phyloP scores from a whole-genome alignment of 352 stramenopile genomes.

The Thalassiosira pacifica region DNA sequence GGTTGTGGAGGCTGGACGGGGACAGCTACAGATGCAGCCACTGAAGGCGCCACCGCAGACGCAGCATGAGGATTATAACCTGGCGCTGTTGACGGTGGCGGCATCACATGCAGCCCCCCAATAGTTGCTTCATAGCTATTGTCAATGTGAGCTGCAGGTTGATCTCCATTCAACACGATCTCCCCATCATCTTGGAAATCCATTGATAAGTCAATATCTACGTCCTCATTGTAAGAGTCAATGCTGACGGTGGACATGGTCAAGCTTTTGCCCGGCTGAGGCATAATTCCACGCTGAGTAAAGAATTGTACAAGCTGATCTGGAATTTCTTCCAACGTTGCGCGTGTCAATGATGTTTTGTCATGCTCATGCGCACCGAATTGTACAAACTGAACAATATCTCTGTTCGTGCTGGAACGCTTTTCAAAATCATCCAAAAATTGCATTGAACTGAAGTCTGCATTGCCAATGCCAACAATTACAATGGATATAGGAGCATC shows the following conservation, averaged over 20 bases:
- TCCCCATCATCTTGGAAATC: constrained; percentile 69
- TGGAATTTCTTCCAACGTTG: constrained; percentile 78
- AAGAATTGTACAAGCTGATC: constrained; percentile 77
- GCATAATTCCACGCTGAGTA: constrained; percentile 61
- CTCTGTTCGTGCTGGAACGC: constrained; percentile 56
- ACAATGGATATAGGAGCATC: constrained; percentile 86
- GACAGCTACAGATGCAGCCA: background rate
- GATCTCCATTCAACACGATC: constrained; percentile 64
- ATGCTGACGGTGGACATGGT: constrained; percentile 52
- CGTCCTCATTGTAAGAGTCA: constrained; percentile 64
- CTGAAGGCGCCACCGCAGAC: background rate
- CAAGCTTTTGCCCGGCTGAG: constrained; percentile 50
- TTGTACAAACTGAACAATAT: constrained; percentile 90
- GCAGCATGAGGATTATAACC: constrained; percentile 1
- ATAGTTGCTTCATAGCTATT: constrained; percentile 44
- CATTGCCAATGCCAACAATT: constrained; percentile 89
- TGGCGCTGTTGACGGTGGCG: constrained; percentile 30
- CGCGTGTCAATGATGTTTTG: constrained; percentile 59
- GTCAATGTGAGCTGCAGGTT: constrained; percentile 49
- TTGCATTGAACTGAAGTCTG: constrained; percentile 88
- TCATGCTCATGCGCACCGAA: constrained; percentile 73
- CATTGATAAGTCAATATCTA: constrained; percentile 79
- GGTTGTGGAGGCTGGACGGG: too few species aligned
- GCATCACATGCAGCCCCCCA: constrained; percentile 20
- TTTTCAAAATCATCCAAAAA: constrained; percentile 83